These are phyloP conservation scores for Berberis thunbergii DNA, from an alignment of 164 flowering plant genomes.

Conservation along the genomic window DNA sequence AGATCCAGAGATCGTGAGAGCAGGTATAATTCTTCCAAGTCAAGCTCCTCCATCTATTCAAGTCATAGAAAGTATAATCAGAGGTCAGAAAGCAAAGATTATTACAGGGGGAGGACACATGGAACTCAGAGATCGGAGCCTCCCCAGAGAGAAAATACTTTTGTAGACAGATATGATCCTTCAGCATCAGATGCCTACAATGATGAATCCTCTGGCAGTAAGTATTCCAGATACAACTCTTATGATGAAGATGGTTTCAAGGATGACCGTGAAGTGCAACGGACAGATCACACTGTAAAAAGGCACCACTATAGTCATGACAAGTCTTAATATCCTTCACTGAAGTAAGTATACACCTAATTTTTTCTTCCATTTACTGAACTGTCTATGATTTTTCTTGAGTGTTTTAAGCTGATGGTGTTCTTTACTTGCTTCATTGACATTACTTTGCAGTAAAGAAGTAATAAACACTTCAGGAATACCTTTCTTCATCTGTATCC, in stretches of 20 bases:
- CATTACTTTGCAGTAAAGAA: constrained; percentile 54
- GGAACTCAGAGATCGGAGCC: constrained; percentile 16
- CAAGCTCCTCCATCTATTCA: constrained; percentile 10
- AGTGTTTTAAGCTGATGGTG: constrained; percentile 7
- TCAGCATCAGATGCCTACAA: constrained; percentile 23
- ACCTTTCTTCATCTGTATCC: constrained; percentile 62
- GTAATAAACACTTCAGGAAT: constrained; percentile 48
- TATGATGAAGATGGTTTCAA: constrained; percentile 3
- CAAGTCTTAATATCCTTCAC: constrained; percentile 3
- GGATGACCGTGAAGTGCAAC: constrained; percentile 5
- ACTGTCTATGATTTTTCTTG: neutral
- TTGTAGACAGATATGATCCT: constrained; percentile 88
- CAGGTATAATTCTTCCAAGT: constrained; percentile 21
- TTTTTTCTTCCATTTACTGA: neutral
- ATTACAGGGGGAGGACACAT: constrained; percentile 13
- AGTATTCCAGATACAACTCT: constrained; percentile 12
- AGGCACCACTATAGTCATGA: neutral
- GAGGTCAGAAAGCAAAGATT: constrained; percentile 20
- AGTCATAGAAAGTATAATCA: constrained; percentile 15
- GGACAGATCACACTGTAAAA: constrained; percentile 4
- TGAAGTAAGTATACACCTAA: constrained; percentile 20
- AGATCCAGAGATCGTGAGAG: constrained; percentile 18
- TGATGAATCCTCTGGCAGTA: constrained; percentile 12
- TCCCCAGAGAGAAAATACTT: constrained; percentile 13
- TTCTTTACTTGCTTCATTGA: constrained; percentile 25